Evolutionary conservation across 495 filamentous ascomycete species (phyloP).

Genomic region (Trichoderma reesei): DNA sequence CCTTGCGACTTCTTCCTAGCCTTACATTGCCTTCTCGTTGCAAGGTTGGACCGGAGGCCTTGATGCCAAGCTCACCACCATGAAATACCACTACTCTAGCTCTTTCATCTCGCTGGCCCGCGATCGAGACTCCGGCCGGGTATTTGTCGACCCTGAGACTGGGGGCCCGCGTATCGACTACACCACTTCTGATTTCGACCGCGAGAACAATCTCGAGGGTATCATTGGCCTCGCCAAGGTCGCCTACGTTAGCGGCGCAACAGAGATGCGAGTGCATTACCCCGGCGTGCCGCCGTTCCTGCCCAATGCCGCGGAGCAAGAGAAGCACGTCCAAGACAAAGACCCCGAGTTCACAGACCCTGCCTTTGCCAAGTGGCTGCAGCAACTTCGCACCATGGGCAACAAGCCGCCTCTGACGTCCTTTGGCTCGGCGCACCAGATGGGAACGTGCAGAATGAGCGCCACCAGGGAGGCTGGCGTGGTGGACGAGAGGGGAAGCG

Average conservation of each 20-base stretch:
- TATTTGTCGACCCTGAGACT: slow-evolving; percentile 63
- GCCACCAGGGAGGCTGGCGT: slow-evolving; percentile 50
- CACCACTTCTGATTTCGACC: slow-evolving; percentile 57
- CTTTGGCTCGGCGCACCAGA: slow-evolving; percentile 67
- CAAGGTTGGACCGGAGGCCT: slow-evolving; percentile 55
- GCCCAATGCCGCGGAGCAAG: slow-evolving; percentile 28
- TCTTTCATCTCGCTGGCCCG: slow-evolving; percentile 60
- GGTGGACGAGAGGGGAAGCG: slow-evolving; percentile 62
- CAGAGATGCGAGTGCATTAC: slow-evolving; percentile 58
- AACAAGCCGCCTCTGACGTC: slow-evolving; percentile 39
- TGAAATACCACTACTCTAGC: slow-evolving; percentile 52
- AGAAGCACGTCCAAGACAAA: slow-evolving; percentile 17
- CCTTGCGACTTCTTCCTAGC: slow-evolving; percentile 12
- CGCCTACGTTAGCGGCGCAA: slow-evolving; percentile 64
- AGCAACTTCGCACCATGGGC: slow-evolving; percentile 38
- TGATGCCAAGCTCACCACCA: slow-evolving; percentile 55
- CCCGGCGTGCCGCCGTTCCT: slow-evolving; percentile 57
- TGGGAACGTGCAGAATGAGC: slow-evolving; percentile 85
- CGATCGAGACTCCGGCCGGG: slow-evolving; percentile 61
- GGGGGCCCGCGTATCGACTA: slow-evolving; percentile 59
- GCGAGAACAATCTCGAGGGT: slow-evolving; percentile 57
- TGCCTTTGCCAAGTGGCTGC: slow-evolving; percentile 59
- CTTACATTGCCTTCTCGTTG: slow-evolving; percentile 36
- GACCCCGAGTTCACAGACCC: slow-evolving; percentile 53
- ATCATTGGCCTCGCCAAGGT: slow-evolving; percentile 63